Evolutionary conservation across 441 rosid species (phyloP), one percentile per base, ranked within the genome.

Genomic region (Pelargonium australe): DNA sequence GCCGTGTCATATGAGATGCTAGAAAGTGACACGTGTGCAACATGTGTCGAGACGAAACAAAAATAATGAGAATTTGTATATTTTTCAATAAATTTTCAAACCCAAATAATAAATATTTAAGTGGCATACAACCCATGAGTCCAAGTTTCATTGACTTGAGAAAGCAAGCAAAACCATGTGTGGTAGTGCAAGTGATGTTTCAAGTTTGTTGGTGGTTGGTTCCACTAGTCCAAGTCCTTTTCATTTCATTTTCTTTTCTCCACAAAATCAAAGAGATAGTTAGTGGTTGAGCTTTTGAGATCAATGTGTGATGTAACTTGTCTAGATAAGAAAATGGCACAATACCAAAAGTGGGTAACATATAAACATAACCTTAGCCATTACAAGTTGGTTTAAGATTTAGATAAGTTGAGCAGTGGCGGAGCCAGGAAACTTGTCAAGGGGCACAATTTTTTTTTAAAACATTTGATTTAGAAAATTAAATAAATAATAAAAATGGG

Each of bases 241-340:
- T 49, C 53, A 12, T 12, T n/a, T 2, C n/a, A 4, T 12, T 49
- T n/a, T 3, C n/a, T 49, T n/a, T 2, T 12, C 13, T 2, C 3
- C 13, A 13, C 12, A 12, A 53, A 53, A n/a, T 53, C 60, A 53
- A n/a, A 53, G 60, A 53, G 14, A 16, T 53, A 9, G 60, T 53
- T 53, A 53, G 60, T 53, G 60, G 60, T 53, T 53, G 60, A 20
- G 57, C 23, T 20, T 53, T 16, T 53, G 60, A 53, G 60, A 53
- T 53, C 60, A 53, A 53, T 13, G 14, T 53, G 60, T 53, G 60
- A 53, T 53, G 60, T 53, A 14, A 2, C 8, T 16, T 53, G 60
- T 53, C 60, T 53, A 20, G 60, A 53, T 53, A 53, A 53, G 20
- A 53, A 53, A 28, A 28, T 28, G 31, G 31, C 31, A 4, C 4